phyloP scores from a whole-genome alignment of 768 basidiomycete species.

The Auricularia sp. region DNA sequence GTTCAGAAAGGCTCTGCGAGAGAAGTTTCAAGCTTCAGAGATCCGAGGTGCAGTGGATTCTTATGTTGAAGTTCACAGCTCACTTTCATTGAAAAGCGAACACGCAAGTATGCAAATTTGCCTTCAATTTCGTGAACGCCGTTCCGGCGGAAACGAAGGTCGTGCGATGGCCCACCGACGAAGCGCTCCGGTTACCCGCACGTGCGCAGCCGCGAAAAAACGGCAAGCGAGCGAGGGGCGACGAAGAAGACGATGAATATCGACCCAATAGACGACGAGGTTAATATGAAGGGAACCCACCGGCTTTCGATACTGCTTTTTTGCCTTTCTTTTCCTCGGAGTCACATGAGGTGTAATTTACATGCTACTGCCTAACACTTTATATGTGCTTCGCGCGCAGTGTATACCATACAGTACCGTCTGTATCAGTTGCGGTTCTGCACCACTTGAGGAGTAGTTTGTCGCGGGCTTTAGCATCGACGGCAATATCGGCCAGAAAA shows the following conservation, averaged over 20 bases:
- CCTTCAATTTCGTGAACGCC: slow-evolving; percentile 49
- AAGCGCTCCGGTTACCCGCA: slow-evolving; percentile 4
- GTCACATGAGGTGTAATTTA: neutral
- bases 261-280: slow-evolving; percentile 33
- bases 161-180: slow-evolving; percentile 2
- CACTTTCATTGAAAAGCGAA: slow-evolving; percentile 27
- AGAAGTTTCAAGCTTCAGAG: slow-evolving; percentile 32
- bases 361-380: slow-evolving; percentile 18
- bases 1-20: slow-evolving; percentile 47
- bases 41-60: slow-evolving; percentile 36
- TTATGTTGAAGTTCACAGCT: neutral
- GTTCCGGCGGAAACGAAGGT: slow-evolving; percentile 23
- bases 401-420: slow-evolving; percentile 61
- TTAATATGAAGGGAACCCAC: slow-evolving; percentile 17
- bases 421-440: slow-evolving; percentile 57
- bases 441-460: slow-evolving; percentile 81
- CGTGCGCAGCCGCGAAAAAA: slow-evolving; percentile 8
- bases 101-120: slow-evolving; percentile 35
- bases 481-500: slow-evolving; percentile 71
- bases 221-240: slow-evolving; percentile 16
- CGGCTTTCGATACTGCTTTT: slow-evolving; percentile 1
- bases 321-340: neutral
- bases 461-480: slow-evolving; percentile 81
- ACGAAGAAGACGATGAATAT: slow-evolving; percentile 37
- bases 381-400: slow-evolving; percentile 31